Base-by-base conservation (phyloP, 164 flowering plant genomes). In the Taxillus chinensis region DNA sequence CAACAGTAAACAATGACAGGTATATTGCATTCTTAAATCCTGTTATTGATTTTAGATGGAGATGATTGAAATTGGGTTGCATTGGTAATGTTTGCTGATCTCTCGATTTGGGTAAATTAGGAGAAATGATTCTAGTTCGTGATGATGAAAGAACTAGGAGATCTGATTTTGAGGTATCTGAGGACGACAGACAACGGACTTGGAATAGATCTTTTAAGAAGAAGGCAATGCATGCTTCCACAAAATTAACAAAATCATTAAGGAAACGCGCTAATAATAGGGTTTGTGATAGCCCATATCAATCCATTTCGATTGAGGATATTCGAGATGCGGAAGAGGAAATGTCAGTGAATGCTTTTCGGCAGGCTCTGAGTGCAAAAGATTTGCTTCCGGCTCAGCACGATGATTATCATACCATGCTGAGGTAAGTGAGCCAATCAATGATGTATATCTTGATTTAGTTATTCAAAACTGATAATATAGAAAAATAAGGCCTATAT, bases 341-440 rank as follows among this genome's bases (percentile, higher is more conserved):
- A 62, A 73, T 71, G 45, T 79, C 85, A 0, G 92, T 90, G 7
- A 73, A 78, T 68, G 69, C 71, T 1, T 82, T 90, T 66, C 86
- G 92, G 3, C 69, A 75, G 69, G 74, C 67, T 5, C 64, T 90
- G 81, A 46, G 84, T 60, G 72, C 72, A 0, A 78, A 63, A 53
- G 85, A 84, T 74, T 60, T 83, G 73, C 92, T 90, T 64, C 95
- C 89, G 0, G 43, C 74, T 68, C 75, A 70, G 3, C 89, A 78
- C 55, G 92, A 86, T 77, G 86, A 87, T 77, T 90, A 87, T 63
- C 97, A 90, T 59, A 83, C 80, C 14, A 68, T 90, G 82, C 73
- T 81, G 64, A 87, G 97, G 97, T 86, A 67, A 62, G 15, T 39
- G 5, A 57, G 52, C 39, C 51, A 17, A 13, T 49, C 14, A 12